phyloP scores from a whole-genome alignment of 345 rosid genomes.

The Populus deltoides region DNA sequence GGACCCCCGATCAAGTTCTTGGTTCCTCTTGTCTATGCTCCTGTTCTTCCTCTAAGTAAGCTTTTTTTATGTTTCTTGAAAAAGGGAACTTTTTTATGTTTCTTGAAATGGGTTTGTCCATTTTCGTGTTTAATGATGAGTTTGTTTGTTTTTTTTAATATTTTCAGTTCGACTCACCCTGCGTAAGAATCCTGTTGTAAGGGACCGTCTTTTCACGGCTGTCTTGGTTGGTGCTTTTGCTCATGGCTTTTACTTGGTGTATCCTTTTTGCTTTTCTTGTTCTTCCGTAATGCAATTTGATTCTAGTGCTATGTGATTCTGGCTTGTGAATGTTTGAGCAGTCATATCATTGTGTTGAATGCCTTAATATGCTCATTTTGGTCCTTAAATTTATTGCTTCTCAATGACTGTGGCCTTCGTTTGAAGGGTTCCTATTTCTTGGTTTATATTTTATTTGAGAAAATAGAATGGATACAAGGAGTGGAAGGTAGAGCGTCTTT shows the following conservation, averaged over 20 bases:
- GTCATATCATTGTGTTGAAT: background rate
- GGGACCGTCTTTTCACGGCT: slow-evolving; percentile 76
- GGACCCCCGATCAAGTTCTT: slow-evolving; percentile 72
- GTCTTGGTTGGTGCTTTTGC: slow-evolving; percentile 84
- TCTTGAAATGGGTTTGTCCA: background rate
- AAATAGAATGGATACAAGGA: background rate
- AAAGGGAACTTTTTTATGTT: background rate
- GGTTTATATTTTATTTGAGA: background rate
- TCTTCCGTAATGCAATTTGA: background rate
- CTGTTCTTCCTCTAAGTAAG: slow-evolving; percentile 85
- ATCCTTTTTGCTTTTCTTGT: slow-evolving; percentile 47
- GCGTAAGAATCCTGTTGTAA: slow-evolving; percentile 71
- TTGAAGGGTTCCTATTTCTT: background rate
- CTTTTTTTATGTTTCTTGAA: background rate
- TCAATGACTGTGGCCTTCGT: background rate
- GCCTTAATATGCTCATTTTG: slow-evolving; percentile 6
- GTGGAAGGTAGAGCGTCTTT: background rate
- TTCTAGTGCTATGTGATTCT: background rate
- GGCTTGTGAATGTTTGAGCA: background rate
- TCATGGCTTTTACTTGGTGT: slow-evolving; percentile 92
- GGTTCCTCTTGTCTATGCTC: slow-evolving; percentile 83
- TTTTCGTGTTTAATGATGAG: background rate
- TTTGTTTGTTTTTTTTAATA: background rate
- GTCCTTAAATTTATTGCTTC: background rate
- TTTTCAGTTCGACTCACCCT: slow-evolving; percentile 59